Percentiles rank a stretch among this genome's conserved stretches.
These are phyloP conservation scores for Paraphoma sp. DNA, from an alignment of 2,329 filamentous ascomycete species.

Conservation along the genomic window DNA sequence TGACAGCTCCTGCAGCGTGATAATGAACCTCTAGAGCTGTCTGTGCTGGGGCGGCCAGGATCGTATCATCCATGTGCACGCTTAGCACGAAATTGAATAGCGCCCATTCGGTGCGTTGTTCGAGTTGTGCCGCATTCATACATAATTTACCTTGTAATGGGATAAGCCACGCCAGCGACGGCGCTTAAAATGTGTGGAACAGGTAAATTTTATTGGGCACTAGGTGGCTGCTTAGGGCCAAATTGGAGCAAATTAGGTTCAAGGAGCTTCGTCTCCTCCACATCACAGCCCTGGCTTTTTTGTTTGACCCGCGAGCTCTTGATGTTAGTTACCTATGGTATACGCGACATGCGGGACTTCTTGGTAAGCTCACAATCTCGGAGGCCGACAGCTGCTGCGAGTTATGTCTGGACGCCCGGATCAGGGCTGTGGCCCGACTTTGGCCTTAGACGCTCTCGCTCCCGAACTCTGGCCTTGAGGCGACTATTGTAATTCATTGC, in stretches of 20 bases:
- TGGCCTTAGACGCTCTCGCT: too few species aligned
- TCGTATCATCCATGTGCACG: conserved; percentile 33
- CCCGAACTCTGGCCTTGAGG: too few species aligned
- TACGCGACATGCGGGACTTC: background rate
- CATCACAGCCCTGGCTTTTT: conserved; percentile 9
- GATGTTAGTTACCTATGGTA: background rate
- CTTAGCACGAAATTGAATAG: conserved; percentile 27
- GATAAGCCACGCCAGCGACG: conserved; percentile 19
- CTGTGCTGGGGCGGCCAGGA: conserved; percentile 35
- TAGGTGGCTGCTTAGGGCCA: conserved; percentile 18
- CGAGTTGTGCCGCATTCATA: conserved; percentile 27
- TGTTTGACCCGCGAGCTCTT: background rate
- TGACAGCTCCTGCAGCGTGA: conserved; percentile 38
- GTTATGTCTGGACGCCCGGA: too few species aligned
- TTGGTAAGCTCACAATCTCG: background rate
- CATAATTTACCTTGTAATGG: conserved; percentile 30
- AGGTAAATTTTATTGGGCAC: conserved; percentile 21
- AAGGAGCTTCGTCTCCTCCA: conserved; percentile 3
- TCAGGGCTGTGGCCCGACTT: too few species aligned
- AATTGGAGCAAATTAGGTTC: conserved; percentile 28
- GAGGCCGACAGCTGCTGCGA: too few species aligned
- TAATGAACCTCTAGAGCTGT: conserved; percentile 24
- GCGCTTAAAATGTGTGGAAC: conserved; percentile 41
- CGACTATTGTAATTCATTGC: too few species aligned
- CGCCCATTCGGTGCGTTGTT: conserved; percentile 32